Evolutionary conservation across 768 basidiomycete genomes (phyloP).

Genomic region (Daedaleopsis sinensis): DNA sequence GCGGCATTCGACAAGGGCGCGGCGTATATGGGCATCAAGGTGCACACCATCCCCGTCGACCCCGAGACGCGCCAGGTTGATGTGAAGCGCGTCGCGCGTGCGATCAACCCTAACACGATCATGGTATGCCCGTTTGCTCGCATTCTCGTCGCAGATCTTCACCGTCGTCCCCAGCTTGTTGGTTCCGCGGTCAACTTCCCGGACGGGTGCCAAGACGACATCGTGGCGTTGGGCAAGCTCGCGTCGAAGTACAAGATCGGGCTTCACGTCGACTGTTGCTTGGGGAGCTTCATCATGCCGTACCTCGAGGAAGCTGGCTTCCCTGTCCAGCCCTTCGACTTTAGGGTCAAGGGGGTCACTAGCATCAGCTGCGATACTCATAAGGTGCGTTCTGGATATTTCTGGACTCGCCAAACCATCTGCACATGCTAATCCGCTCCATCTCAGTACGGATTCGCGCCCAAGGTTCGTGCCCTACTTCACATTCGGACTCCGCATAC

Average conservation of each 20-base stretch:
- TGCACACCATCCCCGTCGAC: conserved; percentile 86
- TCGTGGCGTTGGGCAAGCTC: conserved; percentile 73
- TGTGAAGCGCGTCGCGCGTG: conserved; percentile 74
- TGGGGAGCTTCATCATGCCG: conserved; percentile 92
- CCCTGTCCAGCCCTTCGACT: conserved; percentile 81
- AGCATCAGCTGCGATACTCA: conserved; percentile 96
- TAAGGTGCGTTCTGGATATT: conserved; percentile 53
- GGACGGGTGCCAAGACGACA: conserved; percentile 87
- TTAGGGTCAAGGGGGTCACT: conserved; percentile 88
- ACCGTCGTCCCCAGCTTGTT: conserved; percentile 56
- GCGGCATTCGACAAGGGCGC: conserved; percentile 96
- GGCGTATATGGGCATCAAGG: conserved; percentile 86
- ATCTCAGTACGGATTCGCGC: conserved; percentile 85
- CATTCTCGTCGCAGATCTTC: not conserved
- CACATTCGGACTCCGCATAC: not conserved
- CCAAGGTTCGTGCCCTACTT: conserved; percentile 59
- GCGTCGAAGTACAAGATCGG: conserved; percentile 79
- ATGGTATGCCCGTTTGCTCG: conserved; percentile 51
- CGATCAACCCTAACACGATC: conserved; percentile 91
- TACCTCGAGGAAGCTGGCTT: conserved; percentile 84
- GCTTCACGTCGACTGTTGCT: conserved; percentile 92
- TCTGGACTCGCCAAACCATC: not conserved
- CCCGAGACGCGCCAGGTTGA: conserved; percentile 75
- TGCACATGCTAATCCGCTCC: not conserved
- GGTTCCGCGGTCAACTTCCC: conserved; percentile 88